phyloP scores from a whole-genome alignment of 1,139 yeast species.

The Insectozyma bohioensis region DNA sequence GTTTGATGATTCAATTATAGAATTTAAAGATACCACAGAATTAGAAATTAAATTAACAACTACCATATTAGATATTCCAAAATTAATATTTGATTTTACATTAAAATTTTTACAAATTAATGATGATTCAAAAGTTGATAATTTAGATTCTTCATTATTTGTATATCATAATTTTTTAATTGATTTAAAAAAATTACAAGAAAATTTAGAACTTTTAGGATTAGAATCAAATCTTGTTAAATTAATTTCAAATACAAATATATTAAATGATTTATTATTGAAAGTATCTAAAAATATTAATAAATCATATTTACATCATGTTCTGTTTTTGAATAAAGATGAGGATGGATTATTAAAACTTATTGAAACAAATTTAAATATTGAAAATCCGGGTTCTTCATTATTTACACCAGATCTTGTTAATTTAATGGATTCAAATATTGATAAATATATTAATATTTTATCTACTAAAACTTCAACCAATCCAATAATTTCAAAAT shows the following conservation, averaged over 20 bases:
- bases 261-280: conserved; percentile 6
- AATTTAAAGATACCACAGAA: conserved; percentile 10
- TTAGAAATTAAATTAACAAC: too few relatives aligned
- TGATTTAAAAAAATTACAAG: conserved; percentile 19
- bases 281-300: conserved; percentile 8
- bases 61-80: too few relatives aligned
- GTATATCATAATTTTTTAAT: conserved; percentile 24
- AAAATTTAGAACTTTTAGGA: conserved; percentile 9
- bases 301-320: conserved; percentile 7
- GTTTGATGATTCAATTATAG: conserved; percentile 22
- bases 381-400: background rate
- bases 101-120: conserved; percentile 6
- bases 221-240: conserved; percentile 7
- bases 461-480: conserved; percentile 5
- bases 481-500: conserved; percentile 10
- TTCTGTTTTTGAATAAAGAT: conserved; percentile 7
- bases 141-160: conserved; percentile 14
- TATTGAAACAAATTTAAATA: conserved; percentile 4
- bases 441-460: conserved; percentile 23
- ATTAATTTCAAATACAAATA: conserved; percentile 5
- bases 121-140: conserved; percentile 3
- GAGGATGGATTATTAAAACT: conserved; percentile 7
- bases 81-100: conserved; percentile 13
- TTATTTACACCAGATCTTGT: conserved; percentile 24
- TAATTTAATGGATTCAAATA: conserved; percentile 25